Base-by-base conservation (phyloP, 192 early-diverging fungal species). In the Coemansia sp. region DNA sequence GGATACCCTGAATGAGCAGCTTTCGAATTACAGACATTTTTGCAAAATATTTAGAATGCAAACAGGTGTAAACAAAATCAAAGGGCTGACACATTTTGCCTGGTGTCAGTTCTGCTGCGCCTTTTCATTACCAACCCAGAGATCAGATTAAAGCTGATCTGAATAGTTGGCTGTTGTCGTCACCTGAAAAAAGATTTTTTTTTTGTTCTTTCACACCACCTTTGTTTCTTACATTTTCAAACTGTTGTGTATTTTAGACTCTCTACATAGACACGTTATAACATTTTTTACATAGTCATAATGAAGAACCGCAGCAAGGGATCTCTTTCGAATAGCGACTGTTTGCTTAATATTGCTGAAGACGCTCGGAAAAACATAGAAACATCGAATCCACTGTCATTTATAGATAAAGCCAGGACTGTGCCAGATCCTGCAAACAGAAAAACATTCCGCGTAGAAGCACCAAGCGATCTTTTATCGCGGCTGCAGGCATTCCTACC, bases 1-100 rank as follows among this genome's bases (percentile, higher is more conserved):
- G 94, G 56, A 98, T 86, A 14, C 96, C 96, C 45, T 86, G 79
- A 27, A 93, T 87, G 25, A 84, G 69, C 18, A 93, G 72, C 64
- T 88, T 86, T n/a, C 87, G 85, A 51, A 89, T 72, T 6, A 78
- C 67, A 5, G 84, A 83, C 86, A 87, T 87, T 66, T 48, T 44
- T 43, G 18, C 5, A 39, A 57, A 57, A 6, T 40, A 62, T 15
- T 17, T 21, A 53, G 23, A 24, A 49, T n/a, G 4, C 27, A 27
- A 22, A 15, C 21, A 48, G 23, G 5, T 46, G 43, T 53, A 40
- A 61, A 53, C 4, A 40, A 45, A 53, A 17, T 39, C 18, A 15
- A 9, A 37, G 11, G 34, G 34, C 34, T 37, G 34, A 37, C 34
- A 37, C 7, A 8, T 10, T 37, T 17, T 44, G 42, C 42, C 3